Evolutionary conservation across 495 filamentous ascomycete genomes (phyloP).

Genomic region (Penicillium odoratum): DNA sequence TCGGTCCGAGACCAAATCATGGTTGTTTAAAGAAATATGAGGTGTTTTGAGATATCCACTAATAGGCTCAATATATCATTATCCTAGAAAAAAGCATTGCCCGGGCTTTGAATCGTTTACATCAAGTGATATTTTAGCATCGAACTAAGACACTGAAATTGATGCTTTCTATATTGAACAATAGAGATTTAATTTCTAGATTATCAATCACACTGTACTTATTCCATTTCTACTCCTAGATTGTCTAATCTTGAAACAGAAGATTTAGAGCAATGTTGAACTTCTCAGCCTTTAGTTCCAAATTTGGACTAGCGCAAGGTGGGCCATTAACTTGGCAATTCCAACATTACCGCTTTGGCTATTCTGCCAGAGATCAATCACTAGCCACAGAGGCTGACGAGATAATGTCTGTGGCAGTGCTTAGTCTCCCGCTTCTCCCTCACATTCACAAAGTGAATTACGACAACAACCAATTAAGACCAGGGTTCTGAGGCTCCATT

Average conservation of each 20-base stretch:
- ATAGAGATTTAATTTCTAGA: neutral
- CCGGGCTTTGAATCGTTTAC: neutral
- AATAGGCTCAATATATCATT: neutral
- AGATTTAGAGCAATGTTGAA: neutral
- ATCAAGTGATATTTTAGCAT: neutral
- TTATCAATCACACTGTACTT: neutral
- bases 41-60: no score
- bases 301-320: neutral
- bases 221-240: neutral
- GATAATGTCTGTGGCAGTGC: slow-evolving; percentile 5
- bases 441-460: neutral
- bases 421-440: slow-evolving; percentile 15
- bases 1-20: neutral
- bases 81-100: neutral
- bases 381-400: neutral
- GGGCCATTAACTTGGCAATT: neutral
- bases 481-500: no score
- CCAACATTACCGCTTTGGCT: neutral
- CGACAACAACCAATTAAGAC: neutral
- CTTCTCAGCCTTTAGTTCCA: neutral
- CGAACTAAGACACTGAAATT: neutral
- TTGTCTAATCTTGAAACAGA: neutral
- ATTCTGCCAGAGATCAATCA: neutral
- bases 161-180: neutral
- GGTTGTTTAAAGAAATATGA: no score